These are phyloP conservation scores for Henckelia pumila DNA, from an alignment of 257 asterid species.

Conservation along the genomic window DNA sequence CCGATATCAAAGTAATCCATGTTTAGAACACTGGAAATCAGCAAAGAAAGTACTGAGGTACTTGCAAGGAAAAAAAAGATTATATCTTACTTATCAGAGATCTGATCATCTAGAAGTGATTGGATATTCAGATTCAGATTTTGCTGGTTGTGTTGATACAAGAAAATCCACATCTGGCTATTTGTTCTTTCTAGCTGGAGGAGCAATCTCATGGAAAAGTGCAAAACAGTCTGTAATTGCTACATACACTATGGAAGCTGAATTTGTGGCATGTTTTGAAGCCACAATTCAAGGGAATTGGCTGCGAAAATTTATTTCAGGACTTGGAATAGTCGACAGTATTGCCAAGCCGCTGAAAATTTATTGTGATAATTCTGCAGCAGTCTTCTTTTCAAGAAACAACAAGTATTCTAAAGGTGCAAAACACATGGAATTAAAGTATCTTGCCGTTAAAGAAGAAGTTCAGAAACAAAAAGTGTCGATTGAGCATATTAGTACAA, in stretches of 20 bases:
- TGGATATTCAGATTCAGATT: too few species aligned
- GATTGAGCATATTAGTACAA: too few species aligned
- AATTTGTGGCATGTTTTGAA: neutral
- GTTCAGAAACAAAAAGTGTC: slow-evolving; percentile 2
- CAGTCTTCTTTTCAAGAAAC: too few species aligned
- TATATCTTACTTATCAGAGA: too few species aligned
- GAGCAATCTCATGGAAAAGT: slow-evolving; percentile 19
- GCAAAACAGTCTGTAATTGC: slow-evolving; percentile 2
- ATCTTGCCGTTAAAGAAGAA: neutral
- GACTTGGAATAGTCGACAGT: slow-evolving; percentile 4
- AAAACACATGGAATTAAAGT: slow-evolving; percentile 1
- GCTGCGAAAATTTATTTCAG: slow-evolving; percentile 4
- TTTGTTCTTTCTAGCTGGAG: neutral
- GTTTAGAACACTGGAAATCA: too few species aligned
- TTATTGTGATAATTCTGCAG: too few species aligned
- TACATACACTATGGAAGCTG: slow-evolving; percentile 15
- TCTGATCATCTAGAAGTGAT: too few species aligned
- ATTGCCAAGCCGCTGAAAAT: neutral
- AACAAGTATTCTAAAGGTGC: neutral
- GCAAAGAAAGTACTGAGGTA: too few species aligned
- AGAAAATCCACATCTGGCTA: too few species aligned
- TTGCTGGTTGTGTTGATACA: neutral
- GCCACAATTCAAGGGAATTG: neutral
- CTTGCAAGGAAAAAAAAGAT: too few species aligned
- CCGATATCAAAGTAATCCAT: too few species aligned